Evolutionary conservation across 345 rosid species (phyloP).

Genomic region (Acer yangbiense): DNA sequence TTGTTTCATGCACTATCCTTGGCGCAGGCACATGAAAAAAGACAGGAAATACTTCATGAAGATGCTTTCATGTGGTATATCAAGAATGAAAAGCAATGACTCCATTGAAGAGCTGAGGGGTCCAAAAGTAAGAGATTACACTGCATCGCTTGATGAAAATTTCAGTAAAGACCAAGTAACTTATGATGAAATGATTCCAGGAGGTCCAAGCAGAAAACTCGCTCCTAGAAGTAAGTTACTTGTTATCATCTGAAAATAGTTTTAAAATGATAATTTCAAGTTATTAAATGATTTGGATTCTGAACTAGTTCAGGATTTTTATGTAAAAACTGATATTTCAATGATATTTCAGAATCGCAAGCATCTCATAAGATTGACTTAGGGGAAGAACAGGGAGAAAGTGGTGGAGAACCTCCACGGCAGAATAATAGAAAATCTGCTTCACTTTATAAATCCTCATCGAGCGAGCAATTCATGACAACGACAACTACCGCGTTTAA

Average conservation of each 20-base stretch:
- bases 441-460: background rate
- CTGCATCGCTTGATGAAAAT: conserved; percentile 6
- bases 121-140: conserved; percentile 21
- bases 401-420: conserved; percentile 22
- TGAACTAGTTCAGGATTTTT: background rate
- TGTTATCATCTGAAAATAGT: no score
- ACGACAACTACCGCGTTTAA: conserved; percentile 14
- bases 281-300: no score
- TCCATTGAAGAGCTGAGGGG: conserved; percentile 42
- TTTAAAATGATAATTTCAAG: no score
- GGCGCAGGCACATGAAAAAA: conserved; percentile 58
- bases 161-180: conserved; percentile 23
- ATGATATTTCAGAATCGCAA: conserved; percentile 30
- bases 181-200: conserved; percentile 67
- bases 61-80: conserved; percentile 54
- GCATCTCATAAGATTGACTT: conserved; percentile 13
- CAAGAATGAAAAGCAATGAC: conserved; percentile 47
- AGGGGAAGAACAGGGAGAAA: conserved; percentile 23
- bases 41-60: conserved; percentile 47
- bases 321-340: background rate
- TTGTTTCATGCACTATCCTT: background rate
- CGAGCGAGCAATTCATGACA: conserved; percentile 21
- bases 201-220: conserved; percentile 16
- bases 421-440: conserved; percentile 17
- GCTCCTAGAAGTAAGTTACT: conserved; percentile 32